Base-by-base conservation (phyloP, 2,329 filamentous ascomycete species). In the Fusarium dimerum region DNA sequence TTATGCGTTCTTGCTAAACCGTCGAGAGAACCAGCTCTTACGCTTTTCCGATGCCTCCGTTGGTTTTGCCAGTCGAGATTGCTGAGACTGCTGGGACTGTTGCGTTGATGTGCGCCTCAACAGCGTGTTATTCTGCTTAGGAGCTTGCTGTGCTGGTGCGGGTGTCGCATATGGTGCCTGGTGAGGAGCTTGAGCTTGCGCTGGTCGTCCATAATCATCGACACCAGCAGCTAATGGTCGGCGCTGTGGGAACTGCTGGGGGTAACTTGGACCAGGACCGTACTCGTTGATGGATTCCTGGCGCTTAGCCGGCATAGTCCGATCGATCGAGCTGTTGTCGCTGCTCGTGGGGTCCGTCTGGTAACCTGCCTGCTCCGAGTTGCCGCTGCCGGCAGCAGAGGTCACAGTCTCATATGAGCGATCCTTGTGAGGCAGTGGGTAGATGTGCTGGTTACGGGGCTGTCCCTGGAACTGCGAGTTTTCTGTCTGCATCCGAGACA, bases 251-350 rank as follows among this genome's bases (percentile, higher is more conserved):
- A 77, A 76, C 12, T 74, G 63, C 30, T 71, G 63, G 29, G 55
- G 61, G 52, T 78, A 77, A 43, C 68, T 75, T 63, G 82, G 81
- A 41, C 75, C 77, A 57, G 86, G 86, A 46, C 88, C 87, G 63
- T 90, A 90, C 57, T 80, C 81, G 48, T 88, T 86, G 6, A 73
- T 66, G 8, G 80, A 78, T 45, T 85, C 80, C 29, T 65, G 66
- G 51, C 78, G 81, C 63, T 82, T 81, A 36, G 78, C 75, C 6
- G 78, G 76, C 47, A 85, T 81, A 20, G 86, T 77, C 56, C 90
- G 86, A 68, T 96, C 90, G 62, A 95, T 84, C 2, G 91, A 96
- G 74, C 90, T 95, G 74, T 96, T 96, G 68, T 96, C 89, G 67
- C 92, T 96, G 74, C 89, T 94, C 50, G 81, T 76, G 40, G 90